Base-by-base conservation (phyloP, 208 protist species). In the Wallacemonas rigidus region DNA sequence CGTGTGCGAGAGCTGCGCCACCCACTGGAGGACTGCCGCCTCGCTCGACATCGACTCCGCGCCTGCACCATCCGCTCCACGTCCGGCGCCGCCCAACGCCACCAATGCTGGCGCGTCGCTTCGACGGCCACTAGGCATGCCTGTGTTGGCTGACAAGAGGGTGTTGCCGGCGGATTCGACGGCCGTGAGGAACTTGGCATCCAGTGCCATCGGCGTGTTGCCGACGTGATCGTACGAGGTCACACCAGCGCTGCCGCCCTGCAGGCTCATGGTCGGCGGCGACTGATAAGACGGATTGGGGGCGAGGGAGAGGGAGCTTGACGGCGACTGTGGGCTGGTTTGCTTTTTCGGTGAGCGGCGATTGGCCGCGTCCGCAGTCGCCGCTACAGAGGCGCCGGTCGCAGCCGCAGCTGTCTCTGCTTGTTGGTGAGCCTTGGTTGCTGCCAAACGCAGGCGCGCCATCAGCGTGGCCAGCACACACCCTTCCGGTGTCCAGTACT, bases 401-500 rank as follows among this genome's bases (percentile, higher is more conserved):
- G 45, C 45, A 14, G 45, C 6, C 45, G 45, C 45, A 12, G 45
- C 45, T 6, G 45, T 6, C 45, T 50, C 8, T 12, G 6, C 45
- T 12, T 50, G 45, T 12, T 50, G 45, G 45, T 6, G 5, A 7
- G 60, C 60, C 9, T 50, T 39, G 5, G 26, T 26, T 38, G 43
- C 60, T 4, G 60, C 60, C 41, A 65, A 1, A 35, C 60, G 60
- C n/a, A 65, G 60, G 8, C 85, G 78, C 71, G 88, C 88, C 14
- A 91, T 72, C 4, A 82, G 79, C 0, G 77, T 76, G n/a, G 81
- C 90, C 26, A 91, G 77, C 44, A 86, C 86, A 62, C 88, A 87
- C 14, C 88, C 90, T 57, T 95, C 88, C 38, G 85, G 74, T 3
- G 84, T 87, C 53, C 75, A 74, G 74, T 91, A 95, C 40, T 89